Conservation (phyloP, 805 yeast species). For the Kuraishia piskuri region DNA sequence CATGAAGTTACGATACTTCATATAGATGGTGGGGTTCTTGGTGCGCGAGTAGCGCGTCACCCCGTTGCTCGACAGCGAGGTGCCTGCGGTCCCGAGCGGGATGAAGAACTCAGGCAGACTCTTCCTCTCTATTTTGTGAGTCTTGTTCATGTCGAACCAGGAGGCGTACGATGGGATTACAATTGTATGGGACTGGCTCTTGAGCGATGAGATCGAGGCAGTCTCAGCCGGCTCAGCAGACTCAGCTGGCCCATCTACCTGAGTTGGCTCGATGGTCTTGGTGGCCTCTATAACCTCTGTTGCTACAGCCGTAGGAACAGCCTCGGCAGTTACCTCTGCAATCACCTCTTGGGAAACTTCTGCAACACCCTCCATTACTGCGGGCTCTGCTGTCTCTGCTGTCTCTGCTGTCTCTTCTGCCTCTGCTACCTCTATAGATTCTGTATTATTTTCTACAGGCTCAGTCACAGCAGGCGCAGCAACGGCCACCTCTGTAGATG, state of each 20-base stretch:
- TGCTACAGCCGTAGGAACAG: too few species aligned
- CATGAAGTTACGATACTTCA: conserved; percentile 81
- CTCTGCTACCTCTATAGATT: not conserved
- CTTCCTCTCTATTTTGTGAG: conserved; percentile 72
- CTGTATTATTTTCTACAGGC: not conserved
- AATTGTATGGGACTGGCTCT: conserved; percentile 70
- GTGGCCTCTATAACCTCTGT: too few species aligned
- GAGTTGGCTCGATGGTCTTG: too few species aligned
- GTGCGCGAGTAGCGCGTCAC: conserved; percentile 26
- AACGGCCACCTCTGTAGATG: not conserved
- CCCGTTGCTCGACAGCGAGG: conserved; percentile 32
- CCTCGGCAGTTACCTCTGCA: too few species aligned
- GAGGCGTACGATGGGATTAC: conserved; percentile 81
- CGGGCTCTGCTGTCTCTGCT: not conserved
- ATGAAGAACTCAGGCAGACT: conserved; percentile 81
- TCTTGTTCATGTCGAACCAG: conserved; percentile 72
- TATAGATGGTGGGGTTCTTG: conserved; percentile 76
- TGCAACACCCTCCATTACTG: too few species aligned
- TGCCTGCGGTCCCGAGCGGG: not conserved
- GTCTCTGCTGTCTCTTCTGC: not conserved
- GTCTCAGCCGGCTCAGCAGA: not conserved
- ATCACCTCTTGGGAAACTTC: too few species aligned
- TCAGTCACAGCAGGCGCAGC: not conserved
- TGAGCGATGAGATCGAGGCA: not conserved
- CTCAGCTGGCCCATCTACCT: not conserved